phyloP scores from a whole-genome alignment of 208 protist species.

The Leishmania arabica region DNA sequence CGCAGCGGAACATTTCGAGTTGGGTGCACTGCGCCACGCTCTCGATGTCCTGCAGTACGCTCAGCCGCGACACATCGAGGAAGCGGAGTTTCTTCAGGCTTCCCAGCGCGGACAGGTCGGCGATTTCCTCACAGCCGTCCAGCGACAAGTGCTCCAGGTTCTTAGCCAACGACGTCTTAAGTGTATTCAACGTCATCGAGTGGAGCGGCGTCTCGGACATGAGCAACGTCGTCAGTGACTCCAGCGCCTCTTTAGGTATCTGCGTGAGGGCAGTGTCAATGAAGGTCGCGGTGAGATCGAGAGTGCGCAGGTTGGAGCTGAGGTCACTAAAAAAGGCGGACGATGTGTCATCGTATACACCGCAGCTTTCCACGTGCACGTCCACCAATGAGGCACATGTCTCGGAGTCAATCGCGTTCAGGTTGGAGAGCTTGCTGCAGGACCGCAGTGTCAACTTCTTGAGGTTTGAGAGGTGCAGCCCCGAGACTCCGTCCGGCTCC shows the following conservation, averaged over 20 bases:
- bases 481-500: slow-evolving; percentile 59
- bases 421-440: slow-evolving; percentile 67
- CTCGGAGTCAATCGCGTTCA: slow-evolving; percentile 64
- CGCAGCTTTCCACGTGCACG: slow-evolving; percentile 73
- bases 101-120: slow-evolving; percentile 50
- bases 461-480: slow-evolving; percentile 57
- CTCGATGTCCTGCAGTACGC: slow-evolving; percentile 55
- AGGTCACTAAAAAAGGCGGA: slow-evolving; percentile 63
- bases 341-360: slow-evolving; percentile 74
- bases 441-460: slow-evolving; percentile 63
- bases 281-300: slow-evolving; percentile 60
- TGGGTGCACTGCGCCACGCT: slow-evolving; percentile 45
- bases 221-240: slow-evolving; percentile 47
- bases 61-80: slow-evolving; percentile 70
- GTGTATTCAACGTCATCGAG: slow-evolving; percentile 58
- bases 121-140: slow-evolving; percentile 57
- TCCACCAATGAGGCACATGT: slow-evolving; percentile 64
- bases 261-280: slow-evolving; percentile 55
- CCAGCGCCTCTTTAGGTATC: slow-evolving; percentile 39
- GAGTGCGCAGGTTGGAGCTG: slow-evolving; percentile 43
- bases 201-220: slow-evolving; percentile 56
- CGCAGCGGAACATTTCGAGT: slow-evolving; percentile 80
- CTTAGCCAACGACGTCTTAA: slow-evolving; percentile 46
- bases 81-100: slow-evolving; percentile 62
- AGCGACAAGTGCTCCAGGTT: slow-evolving; percentile 72